A percentile compares a stretch with the other conserved stretches of the same genome.
Evolutionary conservation across 2,329 filamentous ascomycete genomes (phyloP).

Genomic region (Hypocrella siamensis): DNA sequence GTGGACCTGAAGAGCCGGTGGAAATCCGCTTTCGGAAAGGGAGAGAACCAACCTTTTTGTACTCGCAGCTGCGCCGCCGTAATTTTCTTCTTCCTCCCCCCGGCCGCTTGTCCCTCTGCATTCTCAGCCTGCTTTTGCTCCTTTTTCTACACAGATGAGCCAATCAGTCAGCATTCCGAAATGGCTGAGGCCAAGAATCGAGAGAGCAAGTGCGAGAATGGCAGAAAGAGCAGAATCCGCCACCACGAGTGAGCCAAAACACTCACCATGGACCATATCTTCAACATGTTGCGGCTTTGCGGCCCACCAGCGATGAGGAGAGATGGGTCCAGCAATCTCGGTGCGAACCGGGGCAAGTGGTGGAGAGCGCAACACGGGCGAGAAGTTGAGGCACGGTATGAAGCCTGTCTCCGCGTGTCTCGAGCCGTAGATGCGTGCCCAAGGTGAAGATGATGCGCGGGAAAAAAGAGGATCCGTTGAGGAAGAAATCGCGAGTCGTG

Average conservation of each 20-base stretch:
- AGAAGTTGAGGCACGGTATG: neutral
- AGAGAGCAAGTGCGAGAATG: neutral
- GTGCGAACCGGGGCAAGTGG: neutral
- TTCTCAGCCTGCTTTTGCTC: conserved; percentile 92
- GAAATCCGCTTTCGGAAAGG: neutral
- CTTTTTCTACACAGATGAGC: conserved; percentile 51
- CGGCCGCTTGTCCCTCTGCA: conserved; percentile 52
- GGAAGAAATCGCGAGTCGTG: too few species aligned
- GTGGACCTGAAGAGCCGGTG: too few species aligned
- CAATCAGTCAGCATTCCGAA: too few species aligned
- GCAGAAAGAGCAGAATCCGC: too few species aligned
- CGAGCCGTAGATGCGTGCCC: too few species aligned
- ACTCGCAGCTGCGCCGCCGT: conserved; percentile 90
- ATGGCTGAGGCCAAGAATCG: too few species aligned
- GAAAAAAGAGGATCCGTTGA: neutral
- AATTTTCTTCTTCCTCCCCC: conserved; percentile 94
- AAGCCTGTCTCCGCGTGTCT: too few species aligned
- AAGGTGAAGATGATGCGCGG: too few species aligned
- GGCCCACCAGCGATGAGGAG: neutral
- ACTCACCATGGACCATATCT: conserved; percentile 99
- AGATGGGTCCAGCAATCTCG: neutral
- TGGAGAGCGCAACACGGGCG: neutral
- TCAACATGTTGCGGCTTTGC: conserved; percentile 59
- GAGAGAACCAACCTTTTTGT: conserved; percentile 59
- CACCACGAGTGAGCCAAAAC: too few species aligned